Percentiles rank a stretch among this genome's conserved stretches.
Evolutionary conservation across 768 basidiomycete species (phyloP).

Genomic region (Lyophyllum semitale): DNA sequence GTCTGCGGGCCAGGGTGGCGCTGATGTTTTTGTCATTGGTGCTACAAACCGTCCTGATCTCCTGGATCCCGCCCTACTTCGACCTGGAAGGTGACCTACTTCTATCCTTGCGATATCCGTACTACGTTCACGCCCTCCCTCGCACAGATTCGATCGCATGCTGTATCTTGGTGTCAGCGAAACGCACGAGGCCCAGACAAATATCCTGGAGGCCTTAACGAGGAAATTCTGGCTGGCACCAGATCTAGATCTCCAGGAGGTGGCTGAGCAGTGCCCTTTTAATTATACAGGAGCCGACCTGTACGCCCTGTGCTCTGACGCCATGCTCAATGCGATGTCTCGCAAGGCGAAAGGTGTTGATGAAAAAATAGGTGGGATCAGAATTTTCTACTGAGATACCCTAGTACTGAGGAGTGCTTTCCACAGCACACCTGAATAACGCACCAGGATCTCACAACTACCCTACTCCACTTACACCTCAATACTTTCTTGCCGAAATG

Average conservation of each 20-base stretch:
- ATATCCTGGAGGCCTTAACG: constrained; percentile 88
- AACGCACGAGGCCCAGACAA: constrained; percentile 80
- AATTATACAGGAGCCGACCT: constrained; percentile 98
- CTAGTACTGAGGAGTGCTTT: neutral
- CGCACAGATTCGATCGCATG: constrained; percentile 91
- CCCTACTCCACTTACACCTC: constrained; percentile 76
- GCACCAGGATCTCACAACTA: constrained; percentile 42
- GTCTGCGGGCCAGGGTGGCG: constrained; percentile 56
- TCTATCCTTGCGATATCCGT: neutral
- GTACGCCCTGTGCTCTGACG: constrained; percentile 96
- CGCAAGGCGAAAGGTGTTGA: constrained; percentile 83
- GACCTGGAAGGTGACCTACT: constrained; percentile 74
- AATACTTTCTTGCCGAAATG: constrained; percentile 88
- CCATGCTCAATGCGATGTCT: constrained; percentile 93
- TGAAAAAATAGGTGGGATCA: constrained; percentile 59
- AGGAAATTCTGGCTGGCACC: constrained; percentile 86
- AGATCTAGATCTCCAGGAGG: constrained; percentile 54
- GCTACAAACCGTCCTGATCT: constrained; percentile 95
- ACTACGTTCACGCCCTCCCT: neutral
- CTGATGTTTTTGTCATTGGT: constrained; percentile 91
- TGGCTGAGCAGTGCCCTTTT: constrained; percentile 83
- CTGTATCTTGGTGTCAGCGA: constrained; percentile 93
- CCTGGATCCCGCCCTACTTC: constrained; percentile 83
- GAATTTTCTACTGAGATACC: neutral
- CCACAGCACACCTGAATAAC: constrained; percentile 48